Evolutionary conservation across 108 stramenopile genomes (phyloP).

Genomic region (Licmophora abbreviata): DNA sequence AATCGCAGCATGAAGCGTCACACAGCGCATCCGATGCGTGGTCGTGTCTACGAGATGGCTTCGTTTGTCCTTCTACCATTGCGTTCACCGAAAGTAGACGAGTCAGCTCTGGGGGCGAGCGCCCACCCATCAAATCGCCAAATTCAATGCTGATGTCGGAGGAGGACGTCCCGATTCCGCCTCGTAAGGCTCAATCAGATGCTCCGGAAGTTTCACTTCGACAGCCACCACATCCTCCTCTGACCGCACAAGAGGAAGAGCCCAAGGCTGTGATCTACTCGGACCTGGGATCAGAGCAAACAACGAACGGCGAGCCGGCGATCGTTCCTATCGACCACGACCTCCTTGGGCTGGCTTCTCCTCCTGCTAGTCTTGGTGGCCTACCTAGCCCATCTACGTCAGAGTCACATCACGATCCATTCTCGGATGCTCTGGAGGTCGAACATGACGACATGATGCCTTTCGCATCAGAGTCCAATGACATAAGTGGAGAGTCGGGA

Average conservation of each 20-base stretch:
- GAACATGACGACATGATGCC: background rate
- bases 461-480: slow-evolving; percentile 6
- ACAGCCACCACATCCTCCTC: no score
- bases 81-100: slow-evolving; percentile 21
- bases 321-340: background rate
- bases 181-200: slow-evolving; percentile 16
- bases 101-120: background rate
- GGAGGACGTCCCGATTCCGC: background rate
- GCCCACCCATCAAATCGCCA: background rate
- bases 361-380: background rate
- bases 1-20: slow-evolving; percentile 68
- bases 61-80: slow-evolving; percentile 41
- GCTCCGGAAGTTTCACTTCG: no score
- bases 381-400: background rate
- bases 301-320: background rate
- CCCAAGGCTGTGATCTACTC: slow-evolving; percentile 16
- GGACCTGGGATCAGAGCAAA: slow-evolving; percentile 12
- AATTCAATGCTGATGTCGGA: background rate
- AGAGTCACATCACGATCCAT: background rate
- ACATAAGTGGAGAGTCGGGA: no score
- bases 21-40: slow-evolving; percentile 62
- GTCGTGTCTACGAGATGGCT: slow-evolving; percentile 72
- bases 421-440: background rate
- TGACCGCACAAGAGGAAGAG: slow-evolving; percentile 11
- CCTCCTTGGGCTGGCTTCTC: no score